Base-by-base conservation (phyloP, 2,329 filamentous ascomycete species). In the Triangularia verruculosa region DNA sequence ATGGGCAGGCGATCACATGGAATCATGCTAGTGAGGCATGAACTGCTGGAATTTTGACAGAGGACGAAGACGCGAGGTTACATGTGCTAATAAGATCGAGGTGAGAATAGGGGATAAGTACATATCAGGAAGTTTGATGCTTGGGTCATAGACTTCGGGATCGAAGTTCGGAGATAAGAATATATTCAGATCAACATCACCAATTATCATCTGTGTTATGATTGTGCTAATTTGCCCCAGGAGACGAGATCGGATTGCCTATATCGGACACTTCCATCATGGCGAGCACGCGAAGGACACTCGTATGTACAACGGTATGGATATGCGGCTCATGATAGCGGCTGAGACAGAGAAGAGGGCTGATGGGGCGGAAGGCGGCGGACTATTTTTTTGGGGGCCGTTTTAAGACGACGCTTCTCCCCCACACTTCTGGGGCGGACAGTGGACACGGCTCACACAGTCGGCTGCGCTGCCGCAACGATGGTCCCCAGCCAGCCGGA, bases 381-480 rank as follows among this genome's bases (percentile, higher is more conserved):
- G 51, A 27, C 51, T 15, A 25, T 54, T 27, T 54, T n/a, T 54
- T 54, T 24, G 25, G 25, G n/a, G 51, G 17, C 51, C 51, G 51
- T 54, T 54, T 24, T n/a, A 54, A 25, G 51, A 27, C 20, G n/a
- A n/a, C n/a, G n/a, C n/a, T n/a, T n/a, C 4, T 54, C 25, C 51
- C 51, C 51, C 51, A 54, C 51, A 54, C 20, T 25, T 15, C 22
- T 54, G 51, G 51, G 51, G 51, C 13, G 51, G 51, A n/a, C n/a
- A 57, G n/a, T 13, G 39, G 22, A n/a, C n/a, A 57, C 55, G 55
- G 55, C 55, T 39, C 27, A 17, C 17, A 57, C 17, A 39, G 22
- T 57, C 55, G 55, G 55, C 55, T 57, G 55, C 55, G 55, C 55
- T 57, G 43, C 28, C 22, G 30, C 53, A 56, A 1, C 15, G 11